Percentiles rank a stretch among this genome's conserved stretches.
These are phyloP conservation scores for Malus orientalis DNA, from an alignment of 306 rosid genomes.

Conservation along the genomic window DNA sequence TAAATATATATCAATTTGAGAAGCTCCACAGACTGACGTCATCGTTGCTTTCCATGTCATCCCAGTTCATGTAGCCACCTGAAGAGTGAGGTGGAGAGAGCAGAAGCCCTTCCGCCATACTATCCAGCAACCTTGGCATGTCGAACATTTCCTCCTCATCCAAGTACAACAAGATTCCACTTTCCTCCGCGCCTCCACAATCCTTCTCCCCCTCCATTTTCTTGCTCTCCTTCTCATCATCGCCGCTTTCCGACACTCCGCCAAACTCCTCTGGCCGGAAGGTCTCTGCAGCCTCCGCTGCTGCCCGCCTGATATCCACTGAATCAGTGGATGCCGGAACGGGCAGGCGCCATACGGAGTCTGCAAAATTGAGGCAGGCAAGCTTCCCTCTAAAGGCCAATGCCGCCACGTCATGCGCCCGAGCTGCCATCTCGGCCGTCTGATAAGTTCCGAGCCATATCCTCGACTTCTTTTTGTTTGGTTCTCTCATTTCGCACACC, in stretches of 20 bases:
- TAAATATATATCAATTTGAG: background rate
- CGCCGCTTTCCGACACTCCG: background rate
- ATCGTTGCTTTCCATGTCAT: constrained; percentile 14
- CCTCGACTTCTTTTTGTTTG: constrained; percentile 36
- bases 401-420: constrained; percentile 86
- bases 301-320: constrained; percentile 46
- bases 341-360: constrained; percentile 45
- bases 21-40: constrained; percentile 3
- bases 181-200: background rate
- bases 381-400: constrained; percentile 47
- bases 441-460: constrained; percentile 87
- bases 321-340: constrained; percentile 39
- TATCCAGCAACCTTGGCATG: constrained; percentile 30
- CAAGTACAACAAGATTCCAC: background rate
- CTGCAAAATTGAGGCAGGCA: constrained; percentile 72
- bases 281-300: constrained; percentile 45
- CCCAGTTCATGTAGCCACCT: background rate
- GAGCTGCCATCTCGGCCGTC: constrained; percentile 76
- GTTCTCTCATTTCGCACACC: constrained; percentile 84
- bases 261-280: constrained; percentile 15
- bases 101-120: constrained; percentile 50
- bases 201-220: background rate
- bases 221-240: background rate
- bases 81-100: constrained; percentile 30
- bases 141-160: constrained; percentile 29